Evolutionary conservation across 2,329 filamentous ascomycete genomes (phyloP), one percentile per base, ranked within the genome.

Genomic region (Botrytis squamosa): DNA sequence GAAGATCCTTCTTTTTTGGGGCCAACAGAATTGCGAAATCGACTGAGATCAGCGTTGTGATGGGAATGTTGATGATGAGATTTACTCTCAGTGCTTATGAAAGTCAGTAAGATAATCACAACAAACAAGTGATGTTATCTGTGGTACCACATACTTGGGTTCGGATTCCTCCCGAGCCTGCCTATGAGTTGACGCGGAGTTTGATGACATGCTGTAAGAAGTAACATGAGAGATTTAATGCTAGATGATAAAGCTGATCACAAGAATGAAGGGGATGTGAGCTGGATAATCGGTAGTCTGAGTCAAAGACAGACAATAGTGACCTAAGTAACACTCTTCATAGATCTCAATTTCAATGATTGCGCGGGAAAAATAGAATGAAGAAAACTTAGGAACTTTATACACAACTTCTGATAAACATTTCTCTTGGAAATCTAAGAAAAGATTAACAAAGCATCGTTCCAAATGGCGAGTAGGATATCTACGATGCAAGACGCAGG

Each of bases 121-220:
- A 40, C 16, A 29, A 22, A 38, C 12, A 25, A 10, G 49, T 67
- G 22, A 36, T 55, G 36, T 36, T 36, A 40, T 49, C 22, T 55
- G 46, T 55, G 46, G n/a, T 49, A 55, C 25, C 20, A 60, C 22
- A 33, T 60, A 72, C 70, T 52, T 72, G n/a, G 70, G 52, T 22
- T 14, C 12, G 57, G 52, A 49, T 46, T 38, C 63, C 9, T 42
- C 22, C n/a, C 40, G 52, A n/a, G 52, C 52, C 6, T 46, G 49
- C 40, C 36, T 68, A n/a, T 66, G 44, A 60, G 63, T 49, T 38
- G 70, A 68, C 40, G 4, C 46, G 1, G 46, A 25, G 22, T 5
- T 42, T n/a, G 52, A 44, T 20, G 67, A 44, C 67, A 70, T 70
- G 20, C 25, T 70, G 67, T 59, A 33, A 44, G 38, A 70, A 42